A percentile compares a stretch with the other conserved stretches of the same genome.
These are phyloP conservation scores for Nidularia pulvinata DNA, from an alignment of 768 basidiomycete species.

Conservation along the genomic window DNA sequence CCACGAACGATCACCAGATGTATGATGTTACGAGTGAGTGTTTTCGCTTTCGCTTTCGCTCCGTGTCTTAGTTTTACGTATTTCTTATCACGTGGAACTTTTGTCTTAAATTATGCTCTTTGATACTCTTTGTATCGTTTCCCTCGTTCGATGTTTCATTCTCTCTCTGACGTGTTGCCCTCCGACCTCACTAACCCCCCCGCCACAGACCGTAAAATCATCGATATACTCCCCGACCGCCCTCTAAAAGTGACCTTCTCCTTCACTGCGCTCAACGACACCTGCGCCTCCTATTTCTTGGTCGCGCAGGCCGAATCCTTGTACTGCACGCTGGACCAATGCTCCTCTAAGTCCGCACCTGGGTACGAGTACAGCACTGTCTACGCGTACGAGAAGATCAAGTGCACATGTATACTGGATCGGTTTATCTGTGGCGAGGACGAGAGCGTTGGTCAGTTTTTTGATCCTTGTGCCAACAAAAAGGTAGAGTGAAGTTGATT, in stretches of 20 bases:
- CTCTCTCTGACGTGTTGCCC: too few relatives aligned
- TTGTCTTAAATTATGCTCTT: too few relatives aligned
- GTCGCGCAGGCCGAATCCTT: constrained; percentile 93
- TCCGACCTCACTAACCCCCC: background rate
- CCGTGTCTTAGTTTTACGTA: background rate
- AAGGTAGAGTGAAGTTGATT: background rate
- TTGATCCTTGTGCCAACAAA: background rate
- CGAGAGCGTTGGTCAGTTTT: constrained; percentile 80
- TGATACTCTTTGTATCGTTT: too few relatives aligned
- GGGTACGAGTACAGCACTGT: constrained; percentile 70
- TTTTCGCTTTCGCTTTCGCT: background rate
- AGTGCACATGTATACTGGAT: constrained; percentile 92
- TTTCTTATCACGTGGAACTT: too few relatives aligned
- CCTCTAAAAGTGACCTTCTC: constrained; percentile 97
- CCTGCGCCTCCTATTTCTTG: constrained; percentile 98
- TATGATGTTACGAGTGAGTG: constrained; percentile 95
- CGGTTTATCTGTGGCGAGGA: constrained; percentile 96
- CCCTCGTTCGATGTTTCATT: too few relatives aligned
- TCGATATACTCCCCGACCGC: constrained; percentile 87
- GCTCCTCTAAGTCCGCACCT: constrained; percentile 42
- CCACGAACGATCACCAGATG: constrained; percentile 86
- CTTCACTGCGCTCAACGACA: constrained; percentile 62
- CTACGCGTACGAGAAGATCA: constrained; percentile 82
- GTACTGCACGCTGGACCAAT: constrained; percentile 85
- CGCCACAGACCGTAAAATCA: constrained; percentile 83